A percentile compares a stretch with the other conserved stretches of the same genome.
Evolutionary conservation across 305 asterid species (phyloP).

Genomic region (Fraxinus floribunda): DNA sequence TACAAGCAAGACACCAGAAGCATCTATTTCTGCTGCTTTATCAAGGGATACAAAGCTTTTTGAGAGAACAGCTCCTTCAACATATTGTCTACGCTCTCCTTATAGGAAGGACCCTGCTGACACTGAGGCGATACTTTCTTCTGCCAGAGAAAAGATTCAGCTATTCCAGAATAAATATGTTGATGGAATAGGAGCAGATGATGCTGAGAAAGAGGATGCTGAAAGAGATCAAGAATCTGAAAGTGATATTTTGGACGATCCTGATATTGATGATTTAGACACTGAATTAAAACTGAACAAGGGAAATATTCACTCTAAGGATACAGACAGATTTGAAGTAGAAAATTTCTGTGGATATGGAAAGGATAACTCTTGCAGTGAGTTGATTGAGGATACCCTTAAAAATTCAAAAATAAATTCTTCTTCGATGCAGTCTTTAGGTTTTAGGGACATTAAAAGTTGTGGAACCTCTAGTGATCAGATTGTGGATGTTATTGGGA

Average conservation of each 20-base stretch:
- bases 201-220: constrained; percentile 69
- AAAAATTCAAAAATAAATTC: constrained; percentile 25
- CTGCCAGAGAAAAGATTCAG: constrained; percentile 71
- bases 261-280: constrained; percentile 64
- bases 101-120: constrained; percentile 78
- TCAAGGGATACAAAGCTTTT: constrained; percentile 90
- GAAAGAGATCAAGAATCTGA: constrained; percentile 80
- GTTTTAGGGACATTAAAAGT: constrained; percentile 27
- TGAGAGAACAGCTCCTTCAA: constrained; percentile 96
- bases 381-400: constrained; percentile 31
- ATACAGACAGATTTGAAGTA: constrained; percentile 26
- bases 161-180: constrained; percentile 50
- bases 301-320: constrained; percentile 38
- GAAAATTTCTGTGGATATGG: constrained; percentile 25
- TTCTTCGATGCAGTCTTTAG: constrained; percentile 33
- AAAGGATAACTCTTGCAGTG: constrained; percentile 25
- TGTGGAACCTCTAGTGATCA: constrained; percentile 41
- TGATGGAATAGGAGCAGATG: constrained; percentile 61
- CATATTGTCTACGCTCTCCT: constrained; percentile 83
- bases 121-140: constrained; percentile 58
- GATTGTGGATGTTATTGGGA: constrained; percentile 22
- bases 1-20: constrained; percentile 96
- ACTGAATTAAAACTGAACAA: constrained; percentile 39
- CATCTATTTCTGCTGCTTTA: constrained; percentile 94
- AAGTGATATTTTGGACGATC: constrained; percentile 73